Base-by-base conservation (phyloP, 306 rosid genomes). In the Pyrus betulifolia region DNA sequence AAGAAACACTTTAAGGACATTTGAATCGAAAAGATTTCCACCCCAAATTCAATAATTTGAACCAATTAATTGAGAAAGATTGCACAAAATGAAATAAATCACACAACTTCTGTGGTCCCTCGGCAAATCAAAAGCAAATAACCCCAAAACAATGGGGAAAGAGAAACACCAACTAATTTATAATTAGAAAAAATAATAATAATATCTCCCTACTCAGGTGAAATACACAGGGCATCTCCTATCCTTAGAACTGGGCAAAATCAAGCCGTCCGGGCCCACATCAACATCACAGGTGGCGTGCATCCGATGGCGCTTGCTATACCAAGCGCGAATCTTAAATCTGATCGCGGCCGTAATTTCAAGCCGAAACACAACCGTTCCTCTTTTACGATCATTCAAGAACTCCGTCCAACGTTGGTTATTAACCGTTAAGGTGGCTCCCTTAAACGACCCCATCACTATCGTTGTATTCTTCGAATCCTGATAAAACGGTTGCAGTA, bases 141-240 rank as follows among this genome's bases (percentile, higher is more conserved):
- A 30, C 58, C 38, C 44, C 61, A 70, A 70, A 72, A 35, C 23
- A 21, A 14, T 3, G 9, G 18, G 22, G 55, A 31, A 73, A 4
- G 17, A 7, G 18, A 33, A 61, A 27, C n/a, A 27, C 14, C 5
- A 46, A 33, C 10, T 3, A 25, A 63, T 65, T 5, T 17, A 7
- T 3, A 51, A 15, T 62, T n/a, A 35, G 2, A 19, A 22, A 55
- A 22, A n/a, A 22, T 0, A 30, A 38, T 2, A 30, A 30, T 30
- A 30, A 67, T 23, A 18, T 4, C 42, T 14, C 40, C 58, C 22
- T 54, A 11, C 1, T 91, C 89, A 91, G 27, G 84, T 75, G 88
- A 91, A 95, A 79, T 92, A 90, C 40, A 89, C 91, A 0, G 90
- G 87, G 75, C 98, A 95, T 76, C 87, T 90, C 82, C 75, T 79